Evolutionary conservation across 306 rosid species (phyloP), one percentile per base, ranked within the genome.

Genomic region (Quercus cerris): DNA sequence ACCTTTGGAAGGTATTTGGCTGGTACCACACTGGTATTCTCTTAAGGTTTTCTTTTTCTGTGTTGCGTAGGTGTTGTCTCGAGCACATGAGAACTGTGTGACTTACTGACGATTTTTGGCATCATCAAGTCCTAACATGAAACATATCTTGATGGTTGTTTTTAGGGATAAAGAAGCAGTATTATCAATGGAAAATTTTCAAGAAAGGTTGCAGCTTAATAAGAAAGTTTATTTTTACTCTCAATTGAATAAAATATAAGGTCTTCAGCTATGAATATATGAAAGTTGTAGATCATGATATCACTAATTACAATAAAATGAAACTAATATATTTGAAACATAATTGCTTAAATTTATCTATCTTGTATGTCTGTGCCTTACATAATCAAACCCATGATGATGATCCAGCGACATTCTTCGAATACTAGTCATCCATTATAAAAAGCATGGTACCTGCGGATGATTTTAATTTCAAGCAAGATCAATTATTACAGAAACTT

Each of bases 341-440:
- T 17, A 33, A 17, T 15, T 18, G 25, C 28, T 33, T 22, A 30
- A 41, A 52, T 49, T 55, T 55, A 30, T 11, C 61, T 13, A 44
- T n/a, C 51, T 75, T 6, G 13, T 25, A 49, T 18, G 31, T 14
- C 15, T 49, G 75, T 69, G 91, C 73, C 97, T 90, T 93, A 93
- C 99, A 20, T 83, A 84, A 84, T 90, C 86, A 77, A 94, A 94
- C 71, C 97, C 99, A 61, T 93, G 93, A 80, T 94, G 92, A 80
- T 81, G 86, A 80, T 86, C 81, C 82, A 93, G 77, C 51, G 97
- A 93, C 99, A 94, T 94, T 86, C 86, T 91, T 85, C 99, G 87
- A 70, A 93, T 83, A 80, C 87, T 87, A 81, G 72, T 52, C 93
- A 94, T 87, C 99, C 94, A 91, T 87, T 90, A 62, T 81, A 94